Base-by-base conservation (phyloP, 2,329 filamentous ascomycete species). In the Talaromyces sp. region DNA sequence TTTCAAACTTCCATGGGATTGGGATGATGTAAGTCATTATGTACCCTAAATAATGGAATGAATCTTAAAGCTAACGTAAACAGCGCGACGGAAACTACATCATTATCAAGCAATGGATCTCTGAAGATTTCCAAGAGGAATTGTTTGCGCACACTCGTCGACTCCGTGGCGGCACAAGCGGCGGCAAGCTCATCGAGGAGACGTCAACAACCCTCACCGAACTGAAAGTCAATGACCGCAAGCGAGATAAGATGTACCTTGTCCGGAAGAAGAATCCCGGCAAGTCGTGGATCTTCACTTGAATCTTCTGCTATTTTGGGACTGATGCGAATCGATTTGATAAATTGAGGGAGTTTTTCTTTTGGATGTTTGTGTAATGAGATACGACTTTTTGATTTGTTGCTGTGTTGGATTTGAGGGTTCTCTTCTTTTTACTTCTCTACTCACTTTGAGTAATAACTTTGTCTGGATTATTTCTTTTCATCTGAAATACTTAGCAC, bases 81-180 rank as follows among this genome's bases (percentile, higher is more conserved):
- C 61, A 82, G 80, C 70, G 69, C 60, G 88, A 93, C 71, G 84
- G 86, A 19, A 87, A 90, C 56, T 93, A 87, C 70, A 81, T 93
- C 64, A 77, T 93, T 66, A 90, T 93, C 78, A 91, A 90, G 77
- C 83, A 87, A 64, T 91, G 87, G 86, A 87, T 93, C 61, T 85
- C 86, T 3, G 88, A 92, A 70, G 85, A 86, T 67, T 86, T 92
- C 73, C 90, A 92, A 72, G 85, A 91, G 66, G 80, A 87, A 65
- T 84, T 92, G 58, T 93, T 91, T 84, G 84, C 86, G 51, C 89
- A 93, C 77, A 92, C 90, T 2, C 83, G 83, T 67, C 79, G 83
- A 51, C 75, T 91, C 68, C 87, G 88, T n/a, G 85, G 88, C 72
- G 27, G 29, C 19, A 13, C 27, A 29, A 29, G 88, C n/a, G 85